These are phyloP conservation scores for Pyrenophora tritici-repentis DNA, from an alignment of 2,329 filamentous ascomycete genomes.

Conservation along the genomic window DNA sequence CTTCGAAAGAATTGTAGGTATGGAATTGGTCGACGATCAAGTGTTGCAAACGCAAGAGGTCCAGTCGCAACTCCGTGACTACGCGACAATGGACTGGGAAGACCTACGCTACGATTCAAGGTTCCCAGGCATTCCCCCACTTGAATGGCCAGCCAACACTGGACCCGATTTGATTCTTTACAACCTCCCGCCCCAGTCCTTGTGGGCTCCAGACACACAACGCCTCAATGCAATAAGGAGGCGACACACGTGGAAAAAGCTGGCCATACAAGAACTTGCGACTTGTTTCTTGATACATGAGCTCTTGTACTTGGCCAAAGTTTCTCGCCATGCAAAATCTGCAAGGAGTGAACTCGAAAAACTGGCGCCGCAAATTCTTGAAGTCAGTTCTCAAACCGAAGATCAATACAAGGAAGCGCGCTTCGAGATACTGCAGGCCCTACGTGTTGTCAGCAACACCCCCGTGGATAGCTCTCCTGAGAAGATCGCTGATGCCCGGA, in stretches of 20 bases:
- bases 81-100: conserved; percentile 29
- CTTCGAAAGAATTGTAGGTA: conserved; percentile 25
- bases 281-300: conserved; percentile 48
- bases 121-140: conserved; percentile 27
- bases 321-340: conserved; percentile 8
- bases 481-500: conserved; percentile 14
- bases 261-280: conserved; percentile 48
- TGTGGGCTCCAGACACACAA: conserved; percentile 47
- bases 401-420: conserved; percentile 9
- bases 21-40: conserved; percentile 33
- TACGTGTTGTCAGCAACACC: conserved; percentile 19
- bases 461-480: conserved; percentile 18
- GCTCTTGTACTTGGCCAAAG: conserved; percentile 33
- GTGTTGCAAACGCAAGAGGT: conserved; percentile 20
- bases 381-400: conserved; percentile 11
- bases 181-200: conserved; percentile 52
- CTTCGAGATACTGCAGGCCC: conserved; percentile 21
- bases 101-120: conserved; percentile 38
- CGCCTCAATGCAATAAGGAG: conserved; percentile 38
- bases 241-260: conserved; percentile 50
- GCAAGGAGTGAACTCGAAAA: conserved; percentile 6
- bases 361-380: conserved; percentile 29
- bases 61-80: conserved; percentile 17
- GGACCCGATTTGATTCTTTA: conserved; percentile 37
- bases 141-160: conserved; percentile 50